These are phyloP conservation scores for Tolypocladium tundrense DNA, from an alignment of 2,329 filamentous ascomycete species.

Conservation along the genomic window DNA sequence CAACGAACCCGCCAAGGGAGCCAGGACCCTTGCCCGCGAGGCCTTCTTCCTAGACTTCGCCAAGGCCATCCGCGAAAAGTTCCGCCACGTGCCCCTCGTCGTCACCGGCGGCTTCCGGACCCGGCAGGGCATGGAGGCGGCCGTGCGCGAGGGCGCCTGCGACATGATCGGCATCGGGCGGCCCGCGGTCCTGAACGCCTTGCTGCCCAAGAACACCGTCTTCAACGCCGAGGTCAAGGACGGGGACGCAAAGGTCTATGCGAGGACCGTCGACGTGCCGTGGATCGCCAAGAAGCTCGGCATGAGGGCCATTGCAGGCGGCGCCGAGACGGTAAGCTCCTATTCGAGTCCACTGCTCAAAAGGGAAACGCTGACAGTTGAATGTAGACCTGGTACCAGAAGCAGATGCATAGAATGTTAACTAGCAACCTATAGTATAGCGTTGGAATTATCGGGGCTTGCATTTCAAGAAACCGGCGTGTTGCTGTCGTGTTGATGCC, in stretches of 20 bases:
- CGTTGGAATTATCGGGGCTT: not conserved
- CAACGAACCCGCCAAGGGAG: slow-evolving; percentile 1
- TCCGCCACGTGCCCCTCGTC: slow-evolving; percentile 36
- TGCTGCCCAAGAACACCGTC: slow-evolving; percentile 23
- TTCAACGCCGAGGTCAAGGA: slow-evolving; percentile 23
- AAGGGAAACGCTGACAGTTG: not conserved
- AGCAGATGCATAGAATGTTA: not conserved
- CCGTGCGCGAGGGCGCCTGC: slow-evolving; percentile 25
- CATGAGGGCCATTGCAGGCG: slow-evolving; percentile 5
- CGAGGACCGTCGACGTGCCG: slow-evolving; percentile 12
- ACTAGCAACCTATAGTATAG: not conserved
- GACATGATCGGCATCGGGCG: slow-evolving; percentile 31
- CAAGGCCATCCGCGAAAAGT: slow-evolving; percentile 32
- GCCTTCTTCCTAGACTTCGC: slow-evolving; percentile 62
- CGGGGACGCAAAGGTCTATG: slow-evolving; percentile 20
- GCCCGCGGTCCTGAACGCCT: slow-evolving; percentile 26
- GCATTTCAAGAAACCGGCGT: too few relatives aligned
- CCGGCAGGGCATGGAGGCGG: slow-evolving; percentile 28
- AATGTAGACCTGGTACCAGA: not conserved
- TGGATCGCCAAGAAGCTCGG: slow-evolving; percentile 14
- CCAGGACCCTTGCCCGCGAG: slow-evolving; percentile 41
- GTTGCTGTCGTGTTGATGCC: not conserved
- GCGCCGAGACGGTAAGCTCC: slow-evolving; percentile 7
- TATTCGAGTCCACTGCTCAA: not conserved
- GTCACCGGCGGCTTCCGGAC: slow-evolving; percentile 56